Evolutionary conservation across 495 filamentous ascomycete species (phyloP), one percentile per base, ranked within the genome.

Genomic region (Thozetella sp.): DNA sequence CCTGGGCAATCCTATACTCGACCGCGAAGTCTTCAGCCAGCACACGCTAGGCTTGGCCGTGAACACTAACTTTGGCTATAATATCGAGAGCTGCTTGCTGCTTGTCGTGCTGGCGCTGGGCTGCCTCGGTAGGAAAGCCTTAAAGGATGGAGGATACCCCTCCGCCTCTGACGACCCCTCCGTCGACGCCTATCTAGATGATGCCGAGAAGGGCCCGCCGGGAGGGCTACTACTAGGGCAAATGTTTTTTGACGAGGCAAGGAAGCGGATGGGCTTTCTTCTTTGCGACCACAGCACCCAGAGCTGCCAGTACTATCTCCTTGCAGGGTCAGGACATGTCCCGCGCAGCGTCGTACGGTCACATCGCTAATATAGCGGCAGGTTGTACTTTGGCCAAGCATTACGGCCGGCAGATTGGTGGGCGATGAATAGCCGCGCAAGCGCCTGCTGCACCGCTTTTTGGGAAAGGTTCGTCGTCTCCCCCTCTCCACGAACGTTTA

Each of bases 261-360:
- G 43, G n/a, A 48, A 48, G 43, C 43, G 43, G 3, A 48, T 48
- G 9, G 43, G 43, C 11, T 48, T 48, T 48, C 6, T 48, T 10
- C n/a, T 48, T 4, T 48, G 4, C 3, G 43, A 48, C 10, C 6
- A 48, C 20, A 48, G 9, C 43, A 20, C 20, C 9, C 43, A 48
- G n/a, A 20, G 43, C n/a, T 48, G 43, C 43, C 43, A 48, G 43
- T 48, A 48, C 43, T 48, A 48, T 48, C 43, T 48, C 11, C 43
- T 48, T 20, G 9, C 43, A 10, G 43, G 43, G 43, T 48, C 11
- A 11, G 43, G n/a, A n/a, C n/a, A 13, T 48, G 4, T n/a, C 9
- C 10, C 4, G n/a, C n/a, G n/a, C n/a, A n/a, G n/a, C n/a, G n/a
- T n/a, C n/a, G n/a, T n/a, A n/a, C n/a, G n/a, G n/a, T n/a, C n/a